Conservation (phyloP, 116 monocot genomes). For the Iris pallida region DNA sequence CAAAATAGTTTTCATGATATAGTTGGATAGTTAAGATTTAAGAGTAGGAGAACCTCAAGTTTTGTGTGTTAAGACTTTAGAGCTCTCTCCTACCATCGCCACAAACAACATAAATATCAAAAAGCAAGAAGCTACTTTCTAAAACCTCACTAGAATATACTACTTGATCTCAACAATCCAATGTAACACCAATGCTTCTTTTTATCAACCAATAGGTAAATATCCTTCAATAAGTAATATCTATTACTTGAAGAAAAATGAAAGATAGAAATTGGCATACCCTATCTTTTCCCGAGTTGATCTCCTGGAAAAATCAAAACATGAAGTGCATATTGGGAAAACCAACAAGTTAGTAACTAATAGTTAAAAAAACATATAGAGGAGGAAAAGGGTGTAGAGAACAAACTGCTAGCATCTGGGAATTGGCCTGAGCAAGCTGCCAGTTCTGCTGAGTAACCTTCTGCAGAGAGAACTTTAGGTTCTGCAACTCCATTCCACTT, state of each 20-base stretch:
- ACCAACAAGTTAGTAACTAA: background rate
- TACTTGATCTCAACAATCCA: no score
- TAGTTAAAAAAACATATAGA: background rate
- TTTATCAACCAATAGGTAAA: no score
- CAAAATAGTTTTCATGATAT: no score
- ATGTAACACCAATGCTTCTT: no score
- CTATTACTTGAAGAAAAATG: background rate
- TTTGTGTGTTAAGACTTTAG: no score
- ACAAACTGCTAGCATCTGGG: slow-evolving; percentile 59
- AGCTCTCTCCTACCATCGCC: no score
- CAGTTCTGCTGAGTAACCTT: slow-evolving; percentile 53
- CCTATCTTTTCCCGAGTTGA: slow-evolving; percentile 60
- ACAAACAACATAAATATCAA: no score
- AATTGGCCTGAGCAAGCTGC: slow-evolving; percentile 62
- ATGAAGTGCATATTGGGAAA: background rate
- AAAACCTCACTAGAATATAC: no score
- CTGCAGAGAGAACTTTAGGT: slow-evolving; percentile 32
- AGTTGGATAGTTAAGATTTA: no score
- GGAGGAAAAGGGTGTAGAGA: slow-evolving; percentile 4
- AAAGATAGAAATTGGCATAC: slow-evolving; percentile 20
- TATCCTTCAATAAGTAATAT: background rate
- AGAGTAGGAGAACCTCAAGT: no score
- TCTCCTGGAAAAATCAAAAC: slow-evolving; percentile 43
- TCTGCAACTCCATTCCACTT: slow-evolving; percentile 52
- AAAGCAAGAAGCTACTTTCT: no score